A percentile compares a stretch with the other conserved stretches of the same genome.
Evolutionary conservation across 306 rosid genomes (phyloP).

Genomic region (Lupinus albus): DNA sequence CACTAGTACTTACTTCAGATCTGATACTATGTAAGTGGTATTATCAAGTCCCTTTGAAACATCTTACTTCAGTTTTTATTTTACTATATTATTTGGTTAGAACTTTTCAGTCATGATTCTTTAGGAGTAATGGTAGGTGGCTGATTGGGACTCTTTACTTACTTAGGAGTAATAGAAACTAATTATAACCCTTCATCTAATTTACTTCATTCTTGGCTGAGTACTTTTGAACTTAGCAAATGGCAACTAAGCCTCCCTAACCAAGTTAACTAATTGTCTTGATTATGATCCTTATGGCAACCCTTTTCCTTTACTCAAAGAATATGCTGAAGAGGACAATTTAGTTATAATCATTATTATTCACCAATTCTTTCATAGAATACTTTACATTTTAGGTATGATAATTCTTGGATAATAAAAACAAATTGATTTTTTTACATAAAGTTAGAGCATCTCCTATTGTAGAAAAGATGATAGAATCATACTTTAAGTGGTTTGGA

Average conservation of each 20-base stretch:
- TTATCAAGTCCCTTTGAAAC: conserved; percentile 1
- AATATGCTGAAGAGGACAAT: conserved; percentile 19
- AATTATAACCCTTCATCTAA: conserved; percentile 33
- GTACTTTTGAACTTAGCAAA: background rate
- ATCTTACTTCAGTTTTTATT: too few species aligned
- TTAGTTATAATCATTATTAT: conserved; percentile 2
- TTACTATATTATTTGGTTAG: too few species aligned
- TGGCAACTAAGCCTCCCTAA: background rate
- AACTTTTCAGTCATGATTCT: background rate
- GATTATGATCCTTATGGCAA: conserved; percentile 20
- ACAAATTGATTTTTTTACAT: background rate
- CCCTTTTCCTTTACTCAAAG: conserved; percentile 37
- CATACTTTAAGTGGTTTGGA: too few species aligned
- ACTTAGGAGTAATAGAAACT: conserved; percentile 3
- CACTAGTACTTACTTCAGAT: conserved; percentile 6
- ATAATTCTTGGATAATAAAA: background rate
- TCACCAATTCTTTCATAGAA: background rate
- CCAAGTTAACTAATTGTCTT: conserved; percentile 24
- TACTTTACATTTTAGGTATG: background rate
- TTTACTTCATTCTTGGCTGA: conserved; percentile 3
- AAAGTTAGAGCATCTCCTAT: too few species aligned
- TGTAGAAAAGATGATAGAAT: too few species aligned
- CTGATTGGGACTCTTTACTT: conserved; percentile 35
- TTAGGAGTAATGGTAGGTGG: conserved; percentile 9
- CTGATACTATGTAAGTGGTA: conserved; percentile 1